A percentile compares a stretch with the other conserved stretches of the same genome.
Evolutionary conservation across 2,329 filamentous ascomycete genomes (phyloP).

Genomic region (Fusarium nodosum): DNA sequence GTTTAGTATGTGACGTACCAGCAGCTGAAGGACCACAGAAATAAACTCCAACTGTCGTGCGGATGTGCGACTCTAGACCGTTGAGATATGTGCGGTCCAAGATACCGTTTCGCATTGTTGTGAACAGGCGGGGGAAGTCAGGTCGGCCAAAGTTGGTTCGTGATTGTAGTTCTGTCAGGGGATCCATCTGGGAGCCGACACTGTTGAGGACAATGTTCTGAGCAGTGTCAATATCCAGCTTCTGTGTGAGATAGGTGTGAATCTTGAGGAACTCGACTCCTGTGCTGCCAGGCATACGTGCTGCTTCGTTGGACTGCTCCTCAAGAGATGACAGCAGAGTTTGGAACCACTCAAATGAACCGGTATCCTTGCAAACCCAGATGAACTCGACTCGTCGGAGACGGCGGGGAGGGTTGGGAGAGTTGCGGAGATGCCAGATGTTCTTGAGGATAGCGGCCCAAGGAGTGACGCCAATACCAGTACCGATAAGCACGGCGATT

Average conservation of each 20-base stretch:
- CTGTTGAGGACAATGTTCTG: conserved; percentile 98
- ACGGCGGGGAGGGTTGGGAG: conserved; percentile 88
- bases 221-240: conserved; percentile 89
- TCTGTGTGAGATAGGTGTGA: conserved; percentile 97
- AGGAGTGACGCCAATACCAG: conserved; percentile 88
- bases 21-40: conserved; percentile 90
- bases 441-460: conserved; percentile 94
- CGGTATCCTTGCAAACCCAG: conserved; percentile 97
- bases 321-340: conserved; percentile 92
- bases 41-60: conserved; percentile 94
- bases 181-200: conserved; percentile 88
- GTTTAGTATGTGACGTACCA: conserved; percentile 58
- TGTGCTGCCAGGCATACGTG: conserved; percentile 75
- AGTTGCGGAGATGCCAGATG: conserved; percentile 95
- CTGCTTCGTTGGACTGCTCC: conserved; percentile 80
- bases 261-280: conserved; percentile 92
- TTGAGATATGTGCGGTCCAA: conserved; percentile 86
- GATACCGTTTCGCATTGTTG: conserved; percentile 89
- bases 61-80: conserved; percentile 80
- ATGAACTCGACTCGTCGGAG: conserved; percentile 98
- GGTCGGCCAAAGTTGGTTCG: conserved; percentile 96
- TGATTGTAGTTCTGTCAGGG: conserved; percentile 89
- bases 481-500: conserved; percentile 87
- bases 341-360: conserved; percentile 99
- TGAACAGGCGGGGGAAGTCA: conserved; percentile 85